Evolutionary conservation across 2,329 filamentous ascomycete species (phyloP).

Genomic region (Aureobasidium leucospermi): DNA sequence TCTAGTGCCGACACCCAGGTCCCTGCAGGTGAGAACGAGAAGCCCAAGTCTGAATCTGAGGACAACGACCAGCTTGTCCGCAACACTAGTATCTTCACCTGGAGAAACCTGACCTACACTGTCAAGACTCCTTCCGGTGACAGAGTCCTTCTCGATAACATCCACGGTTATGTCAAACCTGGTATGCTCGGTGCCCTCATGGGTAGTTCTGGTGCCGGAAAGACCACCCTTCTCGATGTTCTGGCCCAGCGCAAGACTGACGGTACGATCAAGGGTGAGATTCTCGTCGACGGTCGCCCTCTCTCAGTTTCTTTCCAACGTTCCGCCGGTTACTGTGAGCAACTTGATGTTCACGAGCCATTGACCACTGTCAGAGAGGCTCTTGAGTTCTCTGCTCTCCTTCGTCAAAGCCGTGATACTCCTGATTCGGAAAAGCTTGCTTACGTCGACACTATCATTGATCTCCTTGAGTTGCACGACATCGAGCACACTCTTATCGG

Average conservation of each 20-base stretch:
- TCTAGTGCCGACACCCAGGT: slow-evolving; percentile 8
- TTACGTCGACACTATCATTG: slow-evolving; percentile 58
- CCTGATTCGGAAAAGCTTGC: slow-evolving; percentile 56
- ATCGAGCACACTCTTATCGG: slow-evolving; percentile 61
- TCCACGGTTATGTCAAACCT: slow-evolving; percentile 67
- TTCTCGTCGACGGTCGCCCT: slow-evolving; percentile 37
- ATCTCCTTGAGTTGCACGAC: slow-evolving; percentile 58
- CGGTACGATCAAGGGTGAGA: slow-evolving; percentile 38
- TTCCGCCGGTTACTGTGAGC: slow-evolving; percentile 50
- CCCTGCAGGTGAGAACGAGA: neutral
- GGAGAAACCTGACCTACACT: slow-evolving; percentile 77
- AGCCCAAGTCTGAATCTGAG: neutral
- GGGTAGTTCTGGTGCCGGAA: slow-evolving; percentile 61
- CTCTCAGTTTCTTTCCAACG: slow-evolving; percentile 42
- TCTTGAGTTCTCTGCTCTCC: slow-evolving; percentile 56
- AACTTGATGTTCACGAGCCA: slow-evolving; percentile 61
- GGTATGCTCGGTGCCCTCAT: slow-evolving; percentile 73
- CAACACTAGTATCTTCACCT: slow-evolving; percentile 52
- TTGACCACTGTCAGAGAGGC: slow-evolving; percentile 61
- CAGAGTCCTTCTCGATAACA: slow-evolving; percentile 48
- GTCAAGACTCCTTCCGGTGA: slow-evolving; percentile 46
- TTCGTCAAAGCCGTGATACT: slow-evolving; percentile 54
- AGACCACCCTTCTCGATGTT: slow-evolving; percentile 33
- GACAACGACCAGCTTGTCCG: slow-evolving; percentile 17
- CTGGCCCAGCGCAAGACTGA: slow-evolving; percentile 39